phyloP scores from a whole-genome alignment of 768 basidiomycete genomes.

The Mycena floridula region DNA sequence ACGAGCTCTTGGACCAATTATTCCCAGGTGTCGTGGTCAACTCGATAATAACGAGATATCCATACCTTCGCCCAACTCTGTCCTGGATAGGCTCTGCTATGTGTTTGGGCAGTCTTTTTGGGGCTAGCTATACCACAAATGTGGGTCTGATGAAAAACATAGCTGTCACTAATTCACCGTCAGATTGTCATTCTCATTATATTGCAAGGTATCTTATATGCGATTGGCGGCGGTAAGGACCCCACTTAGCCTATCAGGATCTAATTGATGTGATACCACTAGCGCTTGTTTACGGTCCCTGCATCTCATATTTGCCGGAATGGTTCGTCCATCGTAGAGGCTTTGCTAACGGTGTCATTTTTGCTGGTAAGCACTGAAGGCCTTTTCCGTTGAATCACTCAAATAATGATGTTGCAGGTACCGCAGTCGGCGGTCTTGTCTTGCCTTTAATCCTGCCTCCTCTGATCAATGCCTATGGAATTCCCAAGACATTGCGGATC shows the following conservation, averaged over 20 bases:
- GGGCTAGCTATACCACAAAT: conserved; percentile 18
- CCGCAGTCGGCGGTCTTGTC: conserved; percentile 20
- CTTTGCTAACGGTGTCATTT: conserved; percentile 25
- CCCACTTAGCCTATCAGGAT: neutral
- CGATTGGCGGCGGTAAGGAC: conserved; percentile 17
- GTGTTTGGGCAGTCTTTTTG: conserved; percentile 19
- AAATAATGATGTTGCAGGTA: conserved; percentile 9
- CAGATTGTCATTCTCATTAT: conserved; percentile 18
- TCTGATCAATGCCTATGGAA: conserved; percentile 17
- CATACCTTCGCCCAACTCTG: conserved; percentile 13
- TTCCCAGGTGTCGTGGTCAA: conserved; percentile 16
- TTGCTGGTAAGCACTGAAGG: conserved; percentile 13
- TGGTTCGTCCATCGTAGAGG: conserved; percentile 26
- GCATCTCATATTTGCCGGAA: conserved; percentile 21
- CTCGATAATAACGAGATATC: conserved; percentile 17
- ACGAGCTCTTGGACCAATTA: neutral
- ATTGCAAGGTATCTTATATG: conserved; percentile 25
- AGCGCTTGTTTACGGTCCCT: conserved; percentile 20
- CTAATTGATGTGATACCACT: neutral
- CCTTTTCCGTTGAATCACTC: neutral
- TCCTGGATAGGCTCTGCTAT: conserved; percentile 18
- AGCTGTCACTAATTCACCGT: neutral
- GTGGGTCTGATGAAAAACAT: conserved; percentile 6
- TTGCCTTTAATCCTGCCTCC: conserved; percentile 20
- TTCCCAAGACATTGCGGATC: conserved; percentile 16